Conservation (phyloP, 192 early-diverging fungal genomes). For the Cetraspora pellucida region DNA sequence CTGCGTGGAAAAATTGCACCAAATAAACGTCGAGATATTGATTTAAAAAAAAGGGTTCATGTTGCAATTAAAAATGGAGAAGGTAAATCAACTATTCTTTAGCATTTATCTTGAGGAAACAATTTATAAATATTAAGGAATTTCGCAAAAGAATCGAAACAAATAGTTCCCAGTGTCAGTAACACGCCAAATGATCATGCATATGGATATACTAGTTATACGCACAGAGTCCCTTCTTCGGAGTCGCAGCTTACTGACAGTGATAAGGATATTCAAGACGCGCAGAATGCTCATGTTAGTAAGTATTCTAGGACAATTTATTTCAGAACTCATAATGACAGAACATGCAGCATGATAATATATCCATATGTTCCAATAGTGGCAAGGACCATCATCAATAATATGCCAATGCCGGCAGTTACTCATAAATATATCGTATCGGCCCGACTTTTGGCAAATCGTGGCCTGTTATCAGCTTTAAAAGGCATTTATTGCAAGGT, state of each 20-base stretch:
- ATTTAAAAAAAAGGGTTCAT: neutral
- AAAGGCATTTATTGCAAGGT: constrained; percentile 21
- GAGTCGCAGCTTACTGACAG: too few relatives aligned
- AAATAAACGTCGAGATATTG: neutral
- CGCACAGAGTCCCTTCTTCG: too few relatives aligned
- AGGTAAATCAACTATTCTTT: neutral
- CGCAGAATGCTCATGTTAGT: too few relatives aligned
- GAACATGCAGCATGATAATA: neutral
- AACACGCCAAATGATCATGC: too few relatives aligned
- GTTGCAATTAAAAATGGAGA: neutral
- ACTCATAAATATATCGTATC: constrained; percentile 30
- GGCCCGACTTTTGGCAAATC: constrained; percentile 23
- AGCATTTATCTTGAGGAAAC: neutral
- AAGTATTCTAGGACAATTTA: neutral
- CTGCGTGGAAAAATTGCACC: constrained; percentile 13
- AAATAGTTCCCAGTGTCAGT: too few relatives aligned
- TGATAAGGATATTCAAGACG: too few relatives aligned
- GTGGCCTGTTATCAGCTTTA: constrained; percentile 9
- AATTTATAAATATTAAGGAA: neutral
- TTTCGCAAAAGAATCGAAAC: neutral
- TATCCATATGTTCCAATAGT: neutral
- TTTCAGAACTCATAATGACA: neutral
- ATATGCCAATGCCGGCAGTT: neutral
- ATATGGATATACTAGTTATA: too few relatives aligned
- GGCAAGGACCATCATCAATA: neutral